Percentiles rank a stretch among this genome's conserved stretches.
These are phyloP conservation scores for Galerina sulciceps DNA, from an alignment of 768 basidiomycete genomes.

Conservation along the genomic window DNA sequence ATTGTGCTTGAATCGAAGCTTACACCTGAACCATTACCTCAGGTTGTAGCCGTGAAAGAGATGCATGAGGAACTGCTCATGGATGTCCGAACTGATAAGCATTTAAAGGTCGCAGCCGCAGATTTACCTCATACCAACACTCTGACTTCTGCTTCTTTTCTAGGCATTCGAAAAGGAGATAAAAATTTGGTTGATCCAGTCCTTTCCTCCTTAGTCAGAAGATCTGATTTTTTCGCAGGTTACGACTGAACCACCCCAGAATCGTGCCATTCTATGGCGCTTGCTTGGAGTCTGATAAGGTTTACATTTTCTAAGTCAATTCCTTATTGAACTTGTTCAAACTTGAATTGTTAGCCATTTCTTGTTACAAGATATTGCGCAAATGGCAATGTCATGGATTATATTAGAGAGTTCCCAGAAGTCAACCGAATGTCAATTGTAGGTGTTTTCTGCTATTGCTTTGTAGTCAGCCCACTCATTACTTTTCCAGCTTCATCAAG, in stretches of 20 bases:
- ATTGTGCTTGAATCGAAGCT: too few relatives aligned
- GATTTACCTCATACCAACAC: conserved; percentile 21
- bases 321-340: background rate
- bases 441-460: background rate
- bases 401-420: background rate
- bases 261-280: conserved; percentile 54
- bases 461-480: background rate
- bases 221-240: conserved; percentile 32
- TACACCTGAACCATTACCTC: background rate
- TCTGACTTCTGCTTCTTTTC: background rate
- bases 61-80: conserved; percentile 19
- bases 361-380: conserved; percentile 1
- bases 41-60: conserved; percentile 36
- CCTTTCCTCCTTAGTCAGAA: background rate
- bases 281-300: conserved; percentile 42
- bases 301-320: background rate
- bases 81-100: conserved; percentile 10
- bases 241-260: conserved; percentile 41
- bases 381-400: background rate
- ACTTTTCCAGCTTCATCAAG: conserved; percentile 17
- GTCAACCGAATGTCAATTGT: background rate
- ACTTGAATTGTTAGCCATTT: background rate
- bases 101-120: conserved; percentile 25
- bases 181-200: conserved; percentile 37
- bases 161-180: conserved; percentile 48